A percentile compares a stretch with the other conserved stretches of the same genome.
These are phyloP conservation scores for Angomonas desouzai DNA, from an alignment of 208 protist genomes.

Conservation along the genomic window DNA sequence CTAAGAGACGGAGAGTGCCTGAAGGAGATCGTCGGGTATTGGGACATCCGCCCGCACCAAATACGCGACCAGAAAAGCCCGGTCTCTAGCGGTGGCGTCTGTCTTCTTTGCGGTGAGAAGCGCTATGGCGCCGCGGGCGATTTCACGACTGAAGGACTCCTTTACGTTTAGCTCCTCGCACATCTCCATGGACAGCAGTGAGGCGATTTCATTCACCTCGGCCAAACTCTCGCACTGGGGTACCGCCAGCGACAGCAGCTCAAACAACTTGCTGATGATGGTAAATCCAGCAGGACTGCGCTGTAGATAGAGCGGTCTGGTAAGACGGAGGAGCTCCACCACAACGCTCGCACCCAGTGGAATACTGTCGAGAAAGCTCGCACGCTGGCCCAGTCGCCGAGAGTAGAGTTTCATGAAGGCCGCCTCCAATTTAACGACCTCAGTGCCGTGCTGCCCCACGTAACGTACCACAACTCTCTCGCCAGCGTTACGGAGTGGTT, in stretches of 20 bases:
- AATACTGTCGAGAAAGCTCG: slow-evolving; percentile 25
- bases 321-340: slow-evolving; percentile 13
- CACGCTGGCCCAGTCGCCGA: slow-evolving; percentile 45
- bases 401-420: slow-evolving; percentile 55
- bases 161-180: slow-evolving; percentile 24
- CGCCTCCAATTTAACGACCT: slow-evolving; percentile 34
- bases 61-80: slow-evolving; percentile 68
- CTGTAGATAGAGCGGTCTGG: neutral
- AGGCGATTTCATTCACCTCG: slow-evolving; percentile 42
- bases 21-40: slow-evolving; percentile 33
- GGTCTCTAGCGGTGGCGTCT: slow-evolving; percentile 26
- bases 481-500: neutral
- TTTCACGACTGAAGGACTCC: slow-evolving; percentile 20
- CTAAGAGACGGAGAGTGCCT: slow-evolving; percentile 22
- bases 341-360: slow-evolving; percentile 11
- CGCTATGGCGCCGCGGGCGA: slow-evolving; percentile 18
- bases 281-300: neutral
- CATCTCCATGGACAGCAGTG: slow-evolving; percentile 27
- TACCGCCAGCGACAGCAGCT: slow-evolving; percentile 9
- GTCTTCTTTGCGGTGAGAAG: slow-evolving; percentile 11
- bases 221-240: slow-evolving; percentile 14
- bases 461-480: slow-evolving; percentile 35
- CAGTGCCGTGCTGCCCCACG: slow-evolving; percentile 29
- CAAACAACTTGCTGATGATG: slow-evolving; percentile 7
- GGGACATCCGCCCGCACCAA: slow-evolving; percentile 52